Percentiles rank a stretch among this genome's conserved stretches.
Evolutionary conservation across 192 early-diverging fungal species (phyloP).

Genomic region (Umbelopsis vinacea): DNA sequence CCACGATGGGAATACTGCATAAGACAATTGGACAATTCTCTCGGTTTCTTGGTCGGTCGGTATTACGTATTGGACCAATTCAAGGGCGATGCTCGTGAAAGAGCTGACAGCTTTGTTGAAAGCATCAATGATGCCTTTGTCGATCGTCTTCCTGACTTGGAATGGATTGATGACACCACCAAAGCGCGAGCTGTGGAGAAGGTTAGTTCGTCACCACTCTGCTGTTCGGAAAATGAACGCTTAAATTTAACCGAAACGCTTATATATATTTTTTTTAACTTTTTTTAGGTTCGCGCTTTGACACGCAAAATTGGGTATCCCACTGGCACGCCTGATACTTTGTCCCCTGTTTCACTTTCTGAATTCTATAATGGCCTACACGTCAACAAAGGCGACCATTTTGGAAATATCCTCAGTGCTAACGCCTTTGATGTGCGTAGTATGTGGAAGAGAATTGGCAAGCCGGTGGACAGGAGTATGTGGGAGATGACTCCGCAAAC

Average conservation of each 20-base stretch:
- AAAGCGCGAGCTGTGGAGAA: conserved; percentile 44
- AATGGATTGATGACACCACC: conserved; percentile 54
- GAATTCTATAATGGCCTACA: conserved; percentile 43
- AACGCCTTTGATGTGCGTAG: conserved; percentile 21
- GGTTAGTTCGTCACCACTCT: neutral
- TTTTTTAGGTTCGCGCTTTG: conserved; percentile 44
- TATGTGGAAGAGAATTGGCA: conserved; percentile 37
- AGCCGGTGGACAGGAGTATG: conserved; percentile 33
- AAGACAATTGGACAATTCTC: conserved; percentile 30
- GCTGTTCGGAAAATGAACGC: neutral
- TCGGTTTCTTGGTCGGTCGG: conserved; percentile 49
- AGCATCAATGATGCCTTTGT: conserved; percentile 47
- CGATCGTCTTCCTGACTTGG: conserved; percentile 38
- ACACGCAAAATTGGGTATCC: conserved; percentile 54
- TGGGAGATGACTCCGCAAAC: conserved; percentile 55
- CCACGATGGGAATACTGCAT: conserved; percentile 57
- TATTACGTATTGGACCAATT: conserved; percentile 51
- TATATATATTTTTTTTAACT: neutral
- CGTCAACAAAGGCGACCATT: conserved; percentile 41
- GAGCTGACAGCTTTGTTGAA: conserved; percentile 51
- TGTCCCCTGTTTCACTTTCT: conserved; percentile 44
- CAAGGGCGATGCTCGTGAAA: conserved; percentile 50
- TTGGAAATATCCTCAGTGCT: conserved; percentile 43
- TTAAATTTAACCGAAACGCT: conserved; percentile 8
- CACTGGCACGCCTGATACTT: conserved; percentile 37